Conservation (phyloP, 164 flowering plant genomes). For the Nelumbo lutea region DNA sequence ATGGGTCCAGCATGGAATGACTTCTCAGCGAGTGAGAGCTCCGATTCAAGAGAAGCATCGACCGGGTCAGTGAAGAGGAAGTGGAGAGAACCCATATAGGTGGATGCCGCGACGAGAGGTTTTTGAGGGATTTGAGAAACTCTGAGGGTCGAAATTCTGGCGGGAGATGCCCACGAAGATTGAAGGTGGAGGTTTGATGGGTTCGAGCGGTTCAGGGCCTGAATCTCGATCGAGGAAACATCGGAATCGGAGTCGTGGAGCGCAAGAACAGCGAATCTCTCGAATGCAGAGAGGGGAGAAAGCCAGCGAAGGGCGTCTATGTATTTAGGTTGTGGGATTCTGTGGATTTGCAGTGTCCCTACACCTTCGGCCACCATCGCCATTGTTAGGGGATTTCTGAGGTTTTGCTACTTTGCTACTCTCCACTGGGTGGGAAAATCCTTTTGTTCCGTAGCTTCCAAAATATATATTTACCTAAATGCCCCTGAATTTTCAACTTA, state of each 20-base stretch:
- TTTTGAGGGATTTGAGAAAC: conserved; percentile 32
- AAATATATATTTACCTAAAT: no score
- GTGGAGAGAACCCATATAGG: conserved; percentile 54
- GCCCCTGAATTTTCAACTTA: no score
- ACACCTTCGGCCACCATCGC: conserved; percentile 15
- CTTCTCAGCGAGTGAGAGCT: conserved; percentile 30
- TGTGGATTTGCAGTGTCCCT: conserved; percentile 35
- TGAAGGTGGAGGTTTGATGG: conserved; percentile 26
- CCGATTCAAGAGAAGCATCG: conserved; percentile 28
- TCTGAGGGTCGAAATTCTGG: conserved; percentile 56
- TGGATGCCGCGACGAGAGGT: conserved; percentile 64
- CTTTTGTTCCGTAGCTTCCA: no score
- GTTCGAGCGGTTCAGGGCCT: conserved; percentile 26
- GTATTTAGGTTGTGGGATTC: conserved; percentile 62
- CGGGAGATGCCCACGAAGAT: conserved; percentile 37
- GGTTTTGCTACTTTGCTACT: neutral
- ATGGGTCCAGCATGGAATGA: conserved; percentile 49
- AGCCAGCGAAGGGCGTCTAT: conserved; percentile 75
- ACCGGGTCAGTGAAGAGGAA: conserved; percentile 30
- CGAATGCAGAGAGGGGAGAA: conserved; percentile 54
- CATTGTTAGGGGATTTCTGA: conserved; percentile 32
- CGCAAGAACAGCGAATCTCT: conserved; percentile 43
- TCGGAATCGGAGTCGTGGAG: conserved; percentile 46
- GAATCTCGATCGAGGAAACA: conserved; percentile 54
- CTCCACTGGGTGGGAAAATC: no score